Conservation (phyloP, 106 monocot genomes). For the Dactylorhiza incarnata region DNA sequence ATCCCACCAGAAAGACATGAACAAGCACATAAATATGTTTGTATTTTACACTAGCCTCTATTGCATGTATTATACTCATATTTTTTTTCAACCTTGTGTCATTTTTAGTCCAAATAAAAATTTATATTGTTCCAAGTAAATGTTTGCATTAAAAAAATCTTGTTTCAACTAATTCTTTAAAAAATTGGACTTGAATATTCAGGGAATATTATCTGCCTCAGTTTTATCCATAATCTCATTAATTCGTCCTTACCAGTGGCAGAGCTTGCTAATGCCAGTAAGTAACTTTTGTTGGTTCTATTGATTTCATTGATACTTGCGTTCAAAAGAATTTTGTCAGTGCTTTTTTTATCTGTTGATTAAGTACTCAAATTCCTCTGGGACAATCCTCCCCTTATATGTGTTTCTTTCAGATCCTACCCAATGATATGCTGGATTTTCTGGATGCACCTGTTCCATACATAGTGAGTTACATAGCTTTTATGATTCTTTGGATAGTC, state of each 20-base stretch:
- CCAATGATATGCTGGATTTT: constrained; percentile 93
- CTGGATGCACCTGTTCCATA: constrained; percentile 99
- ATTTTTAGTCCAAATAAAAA: background rate
- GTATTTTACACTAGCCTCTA: background rate
- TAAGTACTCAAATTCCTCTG: background rate
- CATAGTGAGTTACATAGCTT: constrained; percentile 51
- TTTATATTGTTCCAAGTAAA: background rate
- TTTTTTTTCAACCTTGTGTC: background rate
- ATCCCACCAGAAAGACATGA: too few relatives aligned
- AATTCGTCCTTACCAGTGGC: constrained; percentile 95
- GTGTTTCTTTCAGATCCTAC: constrained; percentile 55
- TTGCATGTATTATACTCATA: background rate
- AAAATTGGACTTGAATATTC: constrained; percentile 12
- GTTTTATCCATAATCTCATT: constrained; percentile 87
- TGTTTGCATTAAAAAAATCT: background rate
- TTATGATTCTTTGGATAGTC: background rate
- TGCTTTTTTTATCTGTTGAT: background rate
- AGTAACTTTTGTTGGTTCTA: constrained; percentile 2
- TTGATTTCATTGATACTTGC: background rate
- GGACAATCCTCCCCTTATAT: background rate
- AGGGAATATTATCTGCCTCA: constrained; percentile 88
- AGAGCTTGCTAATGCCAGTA: constrained; percentile 95
- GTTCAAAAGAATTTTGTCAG: background rate
- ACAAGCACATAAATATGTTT: background rate
- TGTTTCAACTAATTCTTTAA: background rate